Percentiles rank a stretch among this genome's conserved stretches.
phyloP scores from a whole-genome alignment of 1,139 yeast genomes.

The Lodderomyces oxycetoniae region DNA sequence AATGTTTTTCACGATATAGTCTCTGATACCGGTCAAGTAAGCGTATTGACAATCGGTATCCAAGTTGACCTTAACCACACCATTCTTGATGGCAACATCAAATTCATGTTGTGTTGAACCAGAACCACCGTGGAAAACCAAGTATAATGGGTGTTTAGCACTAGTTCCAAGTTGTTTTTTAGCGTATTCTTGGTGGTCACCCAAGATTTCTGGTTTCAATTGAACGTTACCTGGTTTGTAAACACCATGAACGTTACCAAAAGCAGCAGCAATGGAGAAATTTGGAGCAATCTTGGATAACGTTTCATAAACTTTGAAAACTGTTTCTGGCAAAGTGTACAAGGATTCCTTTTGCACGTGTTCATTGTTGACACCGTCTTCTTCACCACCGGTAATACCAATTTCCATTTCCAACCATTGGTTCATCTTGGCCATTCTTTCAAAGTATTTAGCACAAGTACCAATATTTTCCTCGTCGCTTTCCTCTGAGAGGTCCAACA shows the following conservation, averaged over 20 bases:
- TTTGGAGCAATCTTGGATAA: constrained; percentile 89
- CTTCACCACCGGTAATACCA: constrained; percentile 99
- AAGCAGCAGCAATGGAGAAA: constrained; percentile 99
- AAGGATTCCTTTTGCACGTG: constrained; percentile 79
- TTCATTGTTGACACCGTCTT: constrained; percentile 99
- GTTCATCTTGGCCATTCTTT: constrained; percentile 87
- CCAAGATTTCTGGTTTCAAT: constrained; percentile 88
- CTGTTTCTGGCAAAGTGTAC: constrained; percentile 96
- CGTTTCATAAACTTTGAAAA: constrained; percentile 85
- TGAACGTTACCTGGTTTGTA: constrained; percentile 99
- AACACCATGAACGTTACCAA: constrained; percentile 99
- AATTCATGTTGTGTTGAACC: constrained; percentile 93
- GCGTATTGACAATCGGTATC: constrained; percentile 99
- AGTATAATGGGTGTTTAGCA: constrained; percentile 75
- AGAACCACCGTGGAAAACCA: constrained; percentile 99
- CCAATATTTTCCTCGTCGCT: constrained; percentile 92
- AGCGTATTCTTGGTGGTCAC: constrained; percentile 90
- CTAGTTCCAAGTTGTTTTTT: constrained; percentile 55
- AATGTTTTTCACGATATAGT: constrained; percentile 91
- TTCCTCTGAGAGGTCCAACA: constrained; percentile 98
- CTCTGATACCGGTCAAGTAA: constrained; percentile 94
- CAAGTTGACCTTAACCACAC: constrained; percentile 98
- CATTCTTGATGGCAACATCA: constrained; percentile 83
- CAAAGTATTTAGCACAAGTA: constrained; percentile 91
- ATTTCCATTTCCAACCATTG: constrained; percentile 99